Base-by-base conservation (phyloP, 192 early-diverging fungal species). In the Kickxella alabastrina region DNA sequence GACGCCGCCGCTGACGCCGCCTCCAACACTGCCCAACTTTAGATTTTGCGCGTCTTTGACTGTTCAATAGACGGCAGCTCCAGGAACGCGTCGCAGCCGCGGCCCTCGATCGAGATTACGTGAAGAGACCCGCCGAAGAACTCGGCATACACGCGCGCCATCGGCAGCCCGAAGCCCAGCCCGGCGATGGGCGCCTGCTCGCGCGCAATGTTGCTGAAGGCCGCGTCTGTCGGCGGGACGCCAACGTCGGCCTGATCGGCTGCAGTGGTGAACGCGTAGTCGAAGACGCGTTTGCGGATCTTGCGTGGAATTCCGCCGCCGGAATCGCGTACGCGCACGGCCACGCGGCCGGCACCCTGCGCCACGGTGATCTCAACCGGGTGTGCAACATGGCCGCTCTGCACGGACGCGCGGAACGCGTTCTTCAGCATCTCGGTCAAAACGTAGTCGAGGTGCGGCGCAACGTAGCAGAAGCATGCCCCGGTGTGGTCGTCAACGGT, bases 221-320 rank as follows among this genome's bases (percentile, higher is more conserved):
- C 45, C 5, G 21, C n/a, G 7, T 22, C 43, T 3, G 25, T 12
- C 43, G 28, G 3, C 23, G 23, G 25, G 10, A 40, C 21, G 26
- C 31, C 31, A 32, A 6, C 31, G 12, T 32, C 31, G 12, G 43
- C 47, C 3, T n/a, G 70, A 29, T 82, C 82, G 32, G 80, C 68
- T 0, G 87, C 91, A 2, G 92, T 93, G 6, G 93, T 92, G 59
- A 86, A 93, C 13, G 85, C 86, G 65, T 93, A 96, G 34, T 96
- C 91, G 74, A 91, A 96, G 7, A 92, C 81, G 5, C 77, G 67
- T 6, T 59, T 54, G 43, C 89, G 67, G 42, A 91, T 86, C 43
- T 86, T 67, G 3, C 65, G 50, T 10, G 85, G 66, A 42, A 96
- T 88, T 14, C 93, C 93, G n/a, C 92, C 90, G 12, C 92, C 93